A percentile compares a stretch with the other conserved stretches of the same genome.
phyloP scores from a whole-genome alignment of 345 rosid species.

The Durio zibethinus region DNA sequence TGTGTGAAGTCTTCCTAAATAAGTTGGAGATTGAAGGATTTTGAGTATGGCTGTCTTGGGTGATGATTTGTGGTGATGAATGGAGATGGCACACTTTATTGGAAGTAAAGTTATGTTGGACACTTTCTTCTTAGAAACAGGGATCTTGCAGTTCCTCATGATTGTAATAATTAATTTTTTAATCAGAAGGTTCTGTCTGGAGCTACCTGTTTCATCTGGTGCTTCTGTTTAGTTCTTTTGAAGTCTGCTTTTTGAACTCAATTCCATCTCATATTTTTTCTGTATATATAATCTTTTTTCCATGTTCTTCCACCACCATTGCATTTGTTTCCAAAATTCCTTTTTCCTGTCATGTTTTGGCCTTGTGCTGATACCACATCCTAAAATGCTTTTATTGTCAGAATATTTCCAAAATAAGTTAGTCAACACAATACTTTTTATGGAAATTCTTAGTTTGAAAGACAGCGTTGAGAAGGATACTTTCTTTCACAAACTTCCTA shows the following conservation, averaged over 20 bases:
- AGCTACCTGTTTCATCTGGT: neutral
- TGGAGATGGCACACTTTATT: neutral
- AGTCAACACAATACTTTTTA: conserved; percentile 99
- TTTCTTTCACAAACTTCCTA: conserved; percentile 97
- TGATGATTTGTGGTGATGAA: neutral
- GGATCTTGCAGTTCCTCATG: neutral
- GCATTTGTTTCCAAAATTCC: neutral
- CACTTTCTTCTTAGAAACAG: neutral
- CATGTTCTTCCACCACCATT: neutral
- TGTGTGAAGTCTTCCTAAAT: neutral
- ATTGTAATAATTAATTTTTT: neutral
- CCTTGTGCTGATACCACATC: conserved; percentile 4
- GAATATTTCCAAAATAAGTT: conserved; percentile 98
- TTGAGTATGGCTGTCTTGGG: neutral
- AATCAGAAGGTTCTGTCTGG: neutral
- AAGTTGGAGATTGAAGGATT: neutral
- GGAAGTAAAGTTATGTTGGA: neutral
- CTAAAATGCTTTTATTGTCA: conserved; percentile 38
- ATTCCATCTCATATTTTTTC: neutral
- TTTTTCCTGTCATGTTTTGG: neutral
- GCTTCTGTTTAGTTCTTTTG: conserved; percentile 6
- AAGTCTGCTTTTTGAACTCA: neutral
- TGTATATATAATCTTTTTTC: neutral
- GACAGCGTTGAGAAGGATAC: conserved; percentile 95
- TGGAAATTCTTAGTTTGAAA: conserved; percentile 94